Evolutionary conservation across 2,329 filamentous ascomycete genomes (phyloP).

Genomic region (Fusarium azukiicola): DNA sequence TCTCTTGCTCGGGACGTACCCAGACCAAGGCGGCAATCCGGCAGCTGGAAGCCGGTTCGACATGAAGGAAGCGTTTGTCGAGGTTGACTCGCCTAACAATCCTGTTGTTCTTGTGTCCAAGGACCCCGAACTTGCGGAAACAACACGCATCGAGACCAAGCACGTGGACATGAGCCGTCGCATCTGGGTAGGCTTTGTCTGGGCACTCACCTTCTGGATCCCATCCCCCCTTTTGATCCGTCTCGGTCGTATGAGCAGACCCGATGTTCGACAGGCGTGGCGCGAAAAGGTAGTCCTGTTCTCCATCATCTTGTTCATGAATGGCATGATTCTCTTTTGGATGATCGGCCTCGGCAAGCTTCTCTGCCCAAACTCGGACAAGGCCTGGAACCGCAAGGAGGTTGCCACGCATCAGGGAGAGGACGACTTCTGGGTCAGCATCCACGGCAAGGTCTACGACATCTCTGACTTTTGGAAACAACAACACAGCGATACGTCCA

Average conservation of each 20-base stretch:
- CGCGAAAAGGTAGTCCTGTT: conserved; percentile 95
- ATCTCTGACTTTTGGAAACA: conserved; percentile 92
- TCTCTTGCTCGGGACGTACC: conserved; percentile 61
- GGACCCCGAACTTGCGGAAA: conserved; percentile 89
- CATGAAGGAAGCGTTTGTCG: background rate
- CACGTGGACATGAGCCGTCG: conserved; percentile 83
- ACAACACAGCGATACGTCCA: conserved; percentile 88
- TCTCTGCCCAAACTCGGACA: conserved; percentile 94
- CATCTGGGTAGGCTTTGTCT: conserved; percentile 90
- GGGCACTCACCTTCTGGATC: conserved; percentile 96
- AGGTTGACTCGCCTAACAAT: background rate
- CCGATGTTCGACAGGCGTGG: conserved; percentile 98
- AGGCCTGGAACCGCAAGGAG: conserved; percentile 89
- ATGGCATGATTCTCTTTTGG: conserved; percentile 92
- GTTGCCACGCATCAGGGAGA: conserved; percentile 85
- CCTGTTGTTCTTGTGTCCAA: background rate
- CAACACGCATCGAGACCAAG: conserved; percentile 88
- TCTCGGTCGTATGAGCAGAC: conserved; percentile 96
- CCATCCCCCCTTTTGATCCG: conserved; percentile 90
- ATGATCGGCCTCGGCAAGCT: conserved; percentile 92
- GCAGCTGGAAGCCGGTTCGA: background rate
- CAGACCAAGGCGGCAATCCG: background rate
- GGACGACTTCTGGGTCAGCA: conserved; percentile 92
- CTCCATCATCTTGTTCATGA: conserved; percentile 89
- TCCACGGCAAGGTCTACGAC: conserved; percentile 95